phyloP scores from a whole-genome alignment of 768 basidiomycete genomes.

The Suillus occidentalis region DNA sequence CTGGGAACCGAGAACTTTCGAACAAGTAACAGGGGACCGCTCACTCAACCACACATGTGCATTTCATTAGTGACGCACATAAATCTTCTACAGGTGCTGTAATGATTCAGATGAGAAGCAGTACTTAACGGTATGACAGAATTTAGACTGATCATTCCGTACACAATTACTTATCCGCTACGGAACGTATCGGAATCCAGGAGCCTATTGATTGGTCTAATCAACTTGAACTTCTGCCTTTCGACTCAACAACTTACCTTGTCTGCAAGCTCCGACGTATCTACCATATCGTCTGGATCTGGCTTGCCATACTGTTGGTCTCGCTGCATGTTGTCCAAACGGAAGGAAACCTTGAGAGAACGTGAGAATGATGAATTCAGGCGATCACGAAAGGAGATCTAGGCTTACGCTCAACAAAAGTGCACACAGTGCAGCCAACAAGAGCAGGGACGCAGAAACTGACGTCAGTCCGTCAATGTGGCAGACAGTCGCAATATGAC shows the following conservation, averaged over 20 bases:
- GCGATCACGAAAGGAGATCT: not conserved
- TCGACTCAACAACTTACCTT: constrained; percentile 38
- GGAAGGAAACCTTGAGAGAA: not conserved
- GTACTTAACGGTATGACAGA: not conserved
- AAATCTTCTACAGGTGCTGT: not conserved
- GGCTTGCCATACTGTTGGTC: constrained; percentile 54
- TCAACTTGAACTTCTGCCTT: not conserved
- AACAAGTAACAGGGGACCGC: no score
- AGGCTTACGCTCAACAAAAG: constrained; percentile 3
- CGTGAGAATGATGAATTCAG: not conserved
- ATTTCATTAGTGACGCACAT: not conserved
- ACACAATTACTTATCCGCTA: constrained; percentile 11
- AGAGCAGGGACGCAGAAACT: constrained; percentile 1
- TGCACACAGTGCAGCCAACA: constrained; percentile 3
- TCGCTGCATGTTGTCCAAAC: constrained; percentile 34
- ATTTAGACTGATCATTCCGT: not conserved
- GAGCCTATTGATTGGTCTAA: constrained; percentile 41
- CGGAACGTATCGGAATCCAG: constrained; percentile 57
- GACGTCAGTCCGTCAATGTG: not conserved
- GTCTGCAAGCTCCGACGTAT: constrained; percentile 67
- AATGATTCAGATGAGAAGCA: not conserved
- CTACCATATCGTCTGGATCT: constrained; percentile 46
- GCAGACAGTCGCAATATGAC: not conserved
- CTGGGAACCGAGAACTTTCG: no score
- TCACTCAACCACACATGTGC: not conserved